These are phyloP conservation scores for Axilococcus clingmanii DNA, from an alignment of 139 green algal species.

Conservation along the genomic window DNA sequence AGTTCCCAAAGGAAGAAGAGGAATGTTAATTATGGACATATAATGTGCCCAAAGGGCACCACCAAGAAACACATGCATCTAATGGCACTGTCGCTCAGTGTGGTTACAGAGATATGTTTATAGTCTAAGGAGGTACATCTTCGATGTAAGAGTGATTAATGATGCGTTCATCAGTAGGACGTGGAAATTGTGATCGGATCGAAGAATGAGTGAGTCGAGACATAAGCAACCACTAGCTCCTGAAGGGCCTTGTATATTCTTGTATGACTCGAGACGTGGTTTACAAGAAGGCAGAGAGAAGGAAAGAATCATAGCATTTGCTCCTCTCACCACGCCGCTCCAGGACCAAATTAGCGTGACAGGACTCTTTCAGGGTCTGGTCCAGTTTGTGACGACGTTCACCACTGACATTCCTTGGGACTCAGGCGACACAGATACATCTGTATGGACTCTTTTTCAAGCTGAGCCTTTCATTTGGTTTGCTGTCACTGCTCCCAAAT, in stretches of 20 bases:
- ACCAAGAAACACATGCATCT: not conserved
- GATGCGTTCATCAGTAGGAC: too few relatives aligned
- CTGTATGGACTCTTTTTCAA: conserved; percentile 19
- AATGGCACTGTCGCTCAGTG: not conserved
- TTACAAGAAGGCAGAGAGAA: conserved; percentile 26
- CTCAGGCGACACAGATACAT: conserved; percentile 16
- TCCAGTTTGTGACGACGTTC: conserved; percentile 10
- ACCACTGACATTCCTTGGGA: too few relatives aligned
- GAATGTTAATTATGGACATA: not conserved
- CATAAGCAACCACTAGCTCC: too few relatives aligned
- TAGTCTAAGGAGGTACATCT: too few relatives aligned
- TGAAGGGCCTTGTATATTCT: too few relatives aligned
- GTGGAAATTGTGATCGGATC: too few relatives aligned
- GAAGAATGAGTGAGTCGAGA: too few relatives aligned
- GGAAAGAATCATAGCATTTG: conserved; percentile 26
- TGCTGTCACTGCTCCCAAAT: conserved; percentile 8
- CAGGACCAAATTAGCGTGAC: conserved; percentile 14
- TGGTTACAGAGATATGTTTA: too few relatives aligned
- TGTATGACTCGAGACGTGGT: too few relatives aligned
- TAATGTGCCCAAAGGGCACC: not conserved
- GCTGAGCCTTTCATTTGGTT: conserved; percentile 22
- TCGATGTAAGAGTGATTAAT: too few relatives aligned
- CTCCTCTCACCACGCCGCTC: conserved; percentile 3
- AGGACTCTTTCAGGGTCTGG: conserved; percentile 31
- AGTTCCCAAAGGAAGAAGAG: not conserved